Percentiles rank a stretch among this genome's conserved stretches.
These are phyloP conservation scores for Fusarium coicis DNA, from an alignment of 2,329 filamentous ascomycete genomes.

Conservation along the genomic window DNA sequence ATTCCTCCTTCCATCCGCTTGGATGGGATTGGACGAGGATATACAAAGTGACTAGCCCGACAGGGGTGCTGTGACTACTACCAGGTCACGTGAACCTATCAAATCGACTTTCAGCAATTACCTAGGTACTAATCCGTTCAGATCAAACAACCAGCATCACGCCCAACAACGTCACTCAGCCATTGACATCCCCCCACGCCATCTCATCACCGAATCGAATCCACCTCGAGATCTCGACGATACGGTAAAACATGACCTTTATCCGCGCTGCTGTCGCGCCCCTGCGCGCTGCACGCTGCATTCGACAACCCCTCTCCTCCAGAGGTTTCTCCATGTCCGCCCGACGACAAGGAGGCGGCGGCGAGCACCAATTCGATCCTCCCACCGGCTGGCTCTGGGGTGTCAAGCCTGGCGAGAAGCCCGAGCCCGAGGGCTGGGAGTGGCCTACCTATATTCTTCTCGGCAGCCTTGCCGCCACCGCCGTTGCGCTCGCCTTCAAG, in stretches of 20 bases:
- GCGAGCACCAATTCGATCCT: slow-evolving; percentile 85
- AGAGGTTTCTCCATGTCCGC: slow-evolving; percentile 59
- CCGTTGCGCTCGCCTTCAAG: slow-evolving; percentile 92
- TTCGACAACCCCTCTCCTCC: slow-evolving; percentile 48
- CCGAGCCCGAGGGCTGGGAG: slow-evolving; percentile 97
- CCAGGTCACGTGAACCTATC: slow-evolving; percentile 39
- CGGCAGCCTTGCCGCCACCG: slow-evolving; percentile 77
- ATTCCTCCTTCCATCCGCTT: slow-evolving; percentile 11
- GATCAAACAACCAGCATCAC: slow-evolving; percentile 39
- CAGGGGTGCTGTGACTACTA: not conserved
- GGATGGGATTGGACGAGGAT: not conserved
- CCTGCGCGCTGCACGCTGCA: slow-evolving; percentile 52
- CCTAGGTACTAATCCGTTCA: slow-evolving; percentile 32
- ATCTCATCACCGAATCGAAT: slow-evolving; percentile 39
- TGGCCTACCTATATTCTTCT: slow-evolving; percentile 85
- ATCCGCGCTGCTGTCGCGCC: slow-evolving; percentile 52
- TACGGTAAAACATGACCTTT: slow-evolving; percentile 48
- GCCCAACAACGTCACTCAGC: slow-evolving; percentile 38
- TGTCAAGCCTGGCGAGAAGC: slow-evolving; percentile 93
- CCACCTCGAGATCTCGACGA: slow-evolving; percentile 27
- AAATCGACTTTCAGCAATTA: slow-evolving; percentile 41
- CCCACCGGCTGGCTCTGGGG: slow-evolving; percentile 94
- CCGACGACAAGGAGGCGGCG: slow-evolving; percentile 54
- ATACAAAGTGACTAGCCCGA: not conserved
- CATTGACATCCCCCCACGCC: slow-evolving; percentile 44